Base-by-base conservation (phyloP, 2,329 filamentous ascomycete genomes). In the Pestalotiopsis sp. region DNA sequence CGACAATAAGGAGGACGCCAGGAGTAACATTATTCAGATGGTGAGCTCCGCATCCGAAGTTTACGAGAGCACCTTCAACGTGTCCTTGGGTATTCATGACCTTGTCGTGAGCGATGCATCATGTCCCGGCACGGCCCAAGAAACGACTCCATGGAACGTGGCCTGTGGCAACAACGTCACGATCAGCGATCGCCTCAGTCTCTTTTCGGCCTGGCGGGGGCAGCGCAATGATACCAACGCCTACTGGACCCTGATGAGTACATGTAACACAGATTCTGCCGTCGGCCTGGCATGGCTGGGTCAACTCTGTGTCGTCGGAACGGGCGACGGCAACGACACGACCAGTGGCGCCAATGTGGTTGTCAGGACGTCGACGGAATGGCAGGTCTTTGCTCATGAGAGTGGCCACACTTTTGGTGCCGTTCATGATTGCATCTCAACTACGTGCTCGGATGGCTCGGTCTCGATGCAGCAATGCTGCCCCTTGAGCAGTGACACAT, bases 341-440 rank as follows among this genome's bases (percentile, higher is more conserved):
- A 92, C 97, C 38, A 91, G 92, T 23, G 93, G 93, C 39, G 91
- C 95, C 70, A 98, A 98, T 77, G 93, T 99, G 1, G 94, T 99
- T 25, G 91, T 96, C 31, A 90, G 90, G 71, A 97, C 94, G 0
- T 86, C 88, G 25, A 92, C 90, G 3, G 95, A 97, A 78, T 98
- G 95, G 95, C 94, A 98, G 79, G 92, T 98, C 69, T 93, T 98
- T 80, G 95, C 95, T 38, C 95, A 98, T 78, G 95, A 98, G 80
- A 91, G 91, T 3, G 95, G 95, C 1, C 95, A 98, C 79, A 98
- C 94, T 0, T 98, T 97, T 79, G 95, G 95, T 60, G 96, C 95
- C 4, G 94, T 98, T 11, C 96, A 99, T 80, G 96, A 99, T 80
- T 99, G 96, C 80, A 92, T 89, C 2, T 77, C 83, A 0, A 71